Base-by-base conservation (phyloP, 108 stramenopile genomes). In the Skeletonema costatum region DNA sequence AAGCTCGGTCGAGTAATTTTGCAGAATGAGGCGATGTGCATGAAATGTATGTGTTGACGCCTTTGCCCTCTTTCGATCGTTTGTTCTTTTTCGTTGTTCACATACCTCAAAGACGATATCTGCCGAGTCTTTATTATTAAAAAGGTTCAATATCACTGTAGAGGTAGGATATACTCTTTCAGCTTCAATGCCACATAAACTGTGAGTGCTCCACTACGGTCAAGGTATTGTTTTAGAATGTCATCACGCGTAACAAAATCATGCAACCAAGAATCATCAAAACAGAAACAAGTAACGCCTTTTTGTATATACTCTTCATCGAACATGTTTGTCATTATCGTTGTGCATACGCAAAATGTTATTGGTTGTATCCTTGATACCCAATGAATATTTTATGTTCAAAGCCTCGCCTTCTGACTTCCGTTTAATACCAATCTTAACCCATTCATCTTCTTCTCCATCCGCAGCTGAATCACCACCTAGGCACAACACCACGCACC, bases 1-100 rank as follows among this genome's bases (percentile, higher is more conserved):
- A 31, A 63, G 32, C 19, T 33, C 62, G 0, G 38, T 6, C 1
- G 50, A 51, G 50, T 36, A 11, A 3, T 63, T 16, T 4, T 33
- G 62, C 16, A 63, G 30, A 63, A 63, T n/a, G 62, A 63, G 39
- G 14, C 62, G 32, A 63, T 63, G 62, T n/a, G 62, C 62, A 63
- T 63, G 62, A 63, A 33, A 63, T 17, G 36, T 36, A 36, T 8
- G 8, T 9, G 36, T 8, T 36, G 36, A 36, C 4, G 41, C 11
- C 13, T 63, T 31, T 36, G 17, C 32, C 36, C 36, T 36, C 36
- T 36, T 36, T 36, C 36, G 36, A 5, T 6, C 8, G 6, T 9
- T 9, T 36, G 36, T 36, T 36, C 36, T 36, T 36, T 36, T 36
- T 9, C 8, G 4, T 6, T 36, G 6, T 7, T 5, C 25, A 0